These are phyloP conservation scores for Quercus phellos DNA, from an alignment of 331 rosid species.

Conservation along the genomic window DNA sequence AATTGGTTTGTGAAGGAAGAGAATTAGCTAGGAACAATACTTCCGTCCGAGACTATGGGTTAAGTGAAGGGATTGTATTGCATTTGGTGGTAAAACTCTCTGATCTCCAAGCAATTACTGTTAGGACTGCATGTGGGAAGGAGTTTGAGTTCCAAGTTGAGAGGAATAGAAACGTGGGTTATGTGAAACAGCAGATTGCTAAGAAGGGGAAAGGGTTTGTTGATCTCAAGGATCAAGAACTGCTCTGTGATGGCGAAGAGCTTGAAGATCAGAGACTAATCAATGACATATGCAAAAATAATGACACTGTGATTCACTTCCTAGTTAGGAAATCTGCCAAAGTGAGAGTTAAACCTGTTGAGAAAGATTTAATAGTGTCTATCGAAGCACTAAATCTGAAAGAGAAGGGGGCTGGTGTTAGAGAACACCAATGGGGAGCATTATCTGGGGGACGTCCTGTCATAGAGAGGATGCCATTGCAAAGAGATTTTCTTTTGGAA, in stretches of 20 bases:
- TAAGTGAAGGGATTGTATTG: slow-evolving; percentile 56
- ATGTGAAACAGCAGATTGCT: slow-evolving; percentile 62
- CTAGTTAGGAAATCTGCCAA: slow-evolving; percentile 55
- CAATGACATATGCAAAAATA: slow-evolving; percentile 51
- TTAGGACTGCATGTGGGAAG: slow-evolving; percentile 58
- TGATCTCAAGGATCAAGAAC: slow-evolving; percentile 50
- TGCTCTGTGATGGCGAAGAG: slow-evolving; percentile 55
- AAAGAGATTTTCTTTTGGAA: slow-evolving; percentile 43
- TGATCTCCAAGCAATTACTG: slow-evolving; percentile 59
- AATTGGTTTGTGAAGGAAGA: slow-evolving; percentile 63
- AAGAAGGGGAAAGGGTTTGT: slow-evolving; percentile 45
- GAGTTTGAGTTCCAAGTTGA: slow-evolving; percentile 59
- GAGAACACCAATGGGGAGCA: slow-evolving; percentile 21
- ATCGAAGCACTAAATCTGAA: slow-evolving; percentile 37
- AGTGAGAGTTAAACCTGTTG: slow-evolving; percentile 49
- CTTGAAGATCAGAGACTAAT: slow-evolving; percentile 76
- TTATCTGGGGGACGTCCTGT: slow-evolving; percentile 18
- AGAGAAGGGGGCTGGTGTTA: slow-evolving; percentile 18
- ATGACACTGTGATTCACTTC: slow-evolving; percentile 49
- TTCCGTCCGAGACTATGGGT: slow-evolving; percentile 60
- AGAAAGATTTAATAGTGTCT: slow-evolving; percentile 53
- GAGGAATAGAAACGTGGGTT: slow-evolving; percentile 64
- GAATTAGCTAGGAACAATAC: slow-evolving; percentile 60
- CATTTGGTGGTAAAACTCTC: slow-evolving; percentile 60
- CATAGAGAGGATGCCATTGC: slow-evolving; percentile 22